Conservation (phyloP, 2,329 filamentous ascomycete species). For the Colletotrichum lindemuthianum region DNA sequence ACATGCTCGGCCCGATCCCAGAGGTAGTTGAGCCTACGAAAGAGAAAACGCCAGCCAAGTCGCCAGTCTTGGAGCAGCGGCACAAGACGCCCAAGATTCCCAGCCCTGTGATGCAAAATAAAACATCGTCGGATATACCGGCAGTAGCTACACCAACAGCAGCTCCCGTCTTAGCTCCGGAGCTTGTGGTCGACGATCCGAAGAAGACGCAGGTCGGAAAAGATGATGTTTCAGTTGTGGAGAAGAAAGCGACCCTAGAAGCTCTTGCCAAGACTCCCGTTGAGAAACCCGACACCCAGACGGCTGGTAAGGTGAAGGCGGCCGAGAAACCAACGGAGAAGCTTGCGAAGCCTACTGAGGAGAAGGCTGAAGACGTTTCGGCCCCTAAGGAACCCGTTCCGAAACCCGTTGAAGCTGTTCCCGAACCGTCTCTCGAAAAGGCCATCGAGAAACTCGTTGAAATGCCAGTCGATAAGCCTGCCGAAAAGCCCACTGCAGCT, state of each 20-base stretch:
- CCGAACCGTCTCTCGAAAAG: not conserved
- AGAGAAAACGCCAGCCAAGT: constrained; percentile 22
- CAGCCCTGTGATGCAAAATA: constrained; percentile 21
- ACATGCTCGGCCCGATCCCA: constrained; percentile 55
- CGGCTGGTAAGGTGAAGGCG: not conserved
- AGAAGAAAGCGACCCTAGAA: not conserved
- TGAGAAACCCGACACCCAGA: not conserved
- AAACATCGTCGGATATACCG: constrained; percentile 8
- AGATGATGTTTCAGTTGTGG: not conserved
- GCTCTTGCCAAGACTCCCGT: not conserved
- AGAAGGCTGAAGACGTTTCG: not conserved
- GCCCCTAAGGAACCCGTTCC: not conserved
- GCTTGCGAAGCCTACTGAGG: not conserved
- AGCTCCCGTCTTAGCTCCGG: not conserved
- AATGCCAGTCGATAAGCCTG: constrained; percentile 3
- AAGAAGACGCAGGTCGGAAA: constrained; percentile 5
- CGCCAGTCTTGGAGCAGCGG: constrained; percentile 23
- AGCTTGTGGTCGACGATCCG: not conserved
- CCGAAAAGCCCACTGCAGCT: constrained; percentile 3
- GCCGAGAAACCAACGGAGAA: constrained; percentile 1
- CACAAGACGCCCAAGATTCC: constrained; percentile 14
- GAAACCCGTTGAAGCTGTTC: not conserved
- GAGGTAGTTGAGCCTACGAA: constrained; percentile 38
- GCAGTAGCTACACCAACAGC: not conserved
- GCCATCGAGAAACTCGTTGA: not conserved